These are phyloP conservation scores for Acanthamoeba healyi DNA, from an alignment of 208 protist species.

Conservation along the genomic window DNA sequence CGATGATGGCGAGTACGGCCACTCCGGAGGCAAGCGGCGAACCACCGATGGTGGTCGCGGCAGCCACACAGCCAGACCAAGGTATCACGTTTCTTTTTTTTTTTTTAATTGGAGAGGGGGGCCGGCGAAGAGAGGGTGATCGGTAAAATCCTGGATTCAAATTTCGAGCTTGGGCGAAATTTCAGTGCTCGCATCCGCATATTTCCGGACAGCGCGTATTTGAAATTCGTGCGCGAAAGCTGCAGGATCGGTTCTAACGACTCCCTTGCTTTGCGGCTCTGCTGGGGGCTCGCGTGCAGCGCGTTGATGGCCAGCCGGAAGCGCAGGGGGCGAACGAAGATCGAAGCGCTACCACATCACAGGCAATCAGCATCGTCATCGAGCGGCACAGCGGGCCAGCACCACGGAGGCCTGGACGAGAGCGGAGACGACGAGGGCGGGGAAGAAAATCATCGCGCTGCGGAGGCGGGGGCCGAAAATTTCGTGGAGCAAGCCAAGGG, in stretches of 20 bases:
- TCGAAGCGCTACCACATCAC: slow-evolving; percentile 42
- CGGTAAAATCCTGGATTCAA: not conserved
- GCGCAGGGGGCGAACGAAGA: slow-evolving; percentile 47
- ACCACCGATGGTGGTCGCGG: not conserved
- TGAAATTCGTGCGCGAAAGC: not conserved
- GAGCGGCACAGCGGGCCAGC: no score
- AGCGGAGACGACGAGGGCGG: not conserved
- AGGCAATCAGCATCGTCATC: not conserved
- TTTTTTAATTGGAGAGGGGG: not conserved
- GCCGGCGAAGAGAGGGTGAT: not conserved
- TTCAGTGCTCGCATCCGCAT: not conserved
- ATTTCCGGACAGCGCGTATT: not conserved
- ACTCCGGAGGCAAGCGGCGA: not conserved
- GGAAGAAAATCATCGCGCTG: no score
- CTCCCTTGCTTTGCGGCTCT: not conserved
- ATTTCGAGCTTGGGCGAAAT: slow-evolving; percentile 8
- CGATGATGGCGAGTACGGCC: not conserved
- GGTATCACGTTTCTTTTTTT: not conserved
- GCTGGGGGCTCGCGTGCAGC: not conserved
- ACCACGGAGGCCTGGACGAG: not conserved
- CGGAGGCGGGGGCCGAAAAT: not conserved
- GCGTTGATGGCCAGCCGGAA: not conserved
- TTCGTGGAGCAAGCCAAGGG: not conserved
- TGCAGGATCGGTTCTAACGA: not conserved
- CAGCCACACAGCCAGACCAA: not conserved